Base-by-base conservation (phyloP, 176 grass and related monocot genomes). In the Cenchrus americanus region DNA sequence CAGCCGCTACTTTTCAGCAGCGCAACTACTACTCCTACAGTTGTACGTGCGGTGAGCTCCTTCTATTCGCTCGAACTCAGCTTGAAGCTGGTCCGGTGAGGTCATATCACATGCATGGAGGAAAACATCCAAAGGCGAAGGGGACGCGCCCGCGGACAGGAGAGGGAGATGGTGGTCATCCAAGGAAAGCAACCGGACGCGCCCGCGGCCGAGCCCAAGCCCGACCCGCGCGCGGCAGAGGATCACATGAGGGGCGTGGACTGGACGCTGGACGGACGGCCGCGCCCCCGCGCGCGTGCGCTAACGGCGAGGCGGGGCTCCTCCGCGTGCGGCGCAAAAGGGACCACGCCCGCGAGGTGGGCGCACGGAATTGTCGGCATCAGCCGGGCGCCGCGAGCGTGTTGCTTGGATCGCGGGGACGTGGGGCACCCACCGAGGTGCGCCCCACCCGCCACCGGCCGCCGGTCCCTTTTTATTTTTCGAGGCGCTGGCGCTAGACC, bases 361-460 rank as follows among this genome's bases (percentile, higher is more conserved):
- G 61, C 59, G 42, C 40, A 9, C 66, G 51, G 37, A 75, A 21
- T 62, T 48, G 88, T 90, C 80, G 80, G 84, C 84, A 83, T 87
- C 88, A 9, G 14, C 50, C 74, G 53, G 51, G 41, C 82, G 32
- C 55, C 23, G 79, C 72, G 88, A 73, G 79, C 88, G 88, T 57
- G 74, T 30, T 74, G 79, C 84, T 54, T 66, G 84, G 88, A 90
- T 86, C 67, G 67, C 84, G 84, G 84, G 43, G 73, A 50, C 71
- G 75, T 57, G 57, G 41, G 50, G 7, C 75, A 48, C 77, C 82
- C 82, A 64, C 82, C 64, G n/a, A 72, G 69, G 46, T 46, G 15
- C 10, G 43, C 30, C 69, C 22, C 69, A 24, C 68, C n/a, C 68
- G 21, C 85, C 24, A 15, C 63, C 14, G 65, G 79, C 71, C 62